Conservation (phyloP, 1,284 basidiomycete species). For the Vanrija humicola region DNA sequence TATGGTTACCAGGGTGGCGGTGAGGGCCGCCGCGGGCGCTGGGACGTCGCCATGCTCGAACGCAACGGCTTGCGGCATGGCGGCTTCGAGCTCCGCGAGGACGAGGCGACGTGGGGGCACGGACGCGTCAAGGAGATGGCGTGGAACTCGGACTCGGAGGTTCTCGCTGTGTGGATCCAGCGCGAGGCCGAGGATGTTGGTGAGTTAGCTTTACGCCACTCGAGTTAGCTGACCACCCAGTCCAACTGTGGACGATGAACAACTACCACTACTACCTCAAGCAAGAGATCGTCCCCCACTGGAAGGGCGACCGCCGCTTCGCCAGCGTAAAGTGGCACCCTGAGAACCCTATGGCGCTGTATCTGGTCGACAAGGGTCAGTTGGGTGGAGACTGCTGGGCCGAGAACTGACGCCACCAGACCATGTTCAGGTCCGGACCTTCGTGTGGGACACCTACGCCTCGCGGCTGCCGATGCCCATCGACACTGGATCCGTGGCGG, state of each 20-base stretch:
- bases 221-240: slow-evolving; percentile 46
- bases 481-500: slow-evolving; percentile 81
- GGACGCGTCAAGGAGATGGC: slow-evolving; percentile 64
- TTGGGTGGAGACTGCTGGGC: slow-evolving; percentile 1
- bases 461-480: slow-evolving; percentile 62
- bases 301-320: slow-evolving; percentile 53
- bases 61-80: slow-evolving; percentile 89
- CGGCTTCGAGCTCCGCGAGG: slow-evolving; percentile 71
- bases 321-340: slow-evolving; percentile 80
- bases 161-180: slow-evolving; percentile 81
- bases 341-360: slow-evolving; percentile 66
- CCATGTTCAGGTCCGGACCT: slow-evolving; percentile 60
- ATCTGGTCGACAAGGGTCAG: slow-evolving; percentile 66
- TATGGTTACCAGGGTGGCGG: slow-evolving; percentile 69
- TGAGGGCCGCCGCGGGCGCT: slow-evolving; percentile 57
- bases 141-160: slow-evolving; percentile 87
- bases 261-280: slow-evolving; percentile 99
- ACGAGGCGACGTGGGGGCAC: slow-evolving; percentile 41
- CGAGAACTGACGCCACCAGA: slow-evolving; percentile 26
- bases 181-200: slow-evolving; percentile 61
- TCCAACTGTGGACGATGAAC: slow-evolving; percentile 91
- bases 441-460: slow-evolving; percentile 71
- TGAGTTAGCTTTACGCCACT: slow-evolving; percentile 45
- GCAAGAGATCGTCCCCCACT: slow-evolving; percentile 64
- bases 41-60: slow-evolving; percentile 93